Evolutionary conservation across 257 asterid species (phyloP).

Genomic region (Solanum corneliomulleri): DNA sequence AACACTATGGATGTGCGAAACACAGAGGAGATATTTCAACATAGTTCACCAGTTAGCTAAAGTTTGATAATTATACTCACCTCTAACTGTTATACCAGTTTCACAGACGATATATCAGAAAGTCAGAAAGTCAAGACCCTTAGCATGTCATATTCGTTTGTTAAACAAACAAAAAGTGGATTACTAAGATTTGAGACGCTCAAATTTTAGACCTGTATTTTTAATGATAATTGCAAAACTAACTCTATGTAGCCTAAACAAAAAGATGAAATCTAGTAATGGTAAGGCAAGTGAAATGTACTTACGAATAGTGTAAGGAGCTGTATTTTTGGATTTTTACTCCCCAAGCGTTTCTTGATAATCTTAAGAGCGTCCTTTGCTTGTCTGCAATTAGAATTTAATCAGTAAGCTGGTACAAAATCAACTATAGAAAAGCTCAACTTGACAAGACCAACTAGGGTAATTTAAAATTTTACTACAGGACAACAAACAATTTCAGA

Average conservation of each 20-base stretch:
- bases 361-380: slow-evolving; percentile 84
- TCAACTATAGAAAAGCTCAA: not conserved
- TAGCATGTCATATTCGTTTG: not conserved
- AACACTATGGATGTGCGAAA: not conserved
- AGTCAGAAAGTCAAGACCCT: not conserved
- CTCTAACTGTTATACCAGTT: not conserved
- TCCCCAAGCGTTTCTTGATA: slow-evolving; percentile 77
- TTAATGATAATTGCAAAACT: not conserved
- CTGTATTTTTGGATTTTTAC: slow-evolving; percentile 83
- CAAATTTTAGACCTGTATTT: not conserved
- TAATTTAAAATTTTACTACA: not conserved
- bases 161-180: not conserved
- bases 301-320: slow-evolving; percentile 86
- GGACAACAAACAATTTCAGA: not conserved
- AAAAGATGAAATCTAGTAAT: not conserved
- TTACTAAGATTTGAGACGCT: not conserved
- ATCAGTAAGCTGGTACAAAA: slow-evolving; percentile 5
- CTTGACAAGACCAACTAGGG: not conserved
- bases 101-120: not conserved
- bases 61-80: not conserved
- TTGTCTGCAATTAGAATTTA: slow-evolving; percentile 49
- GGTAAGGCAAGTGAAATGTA: not conserved
- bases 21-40: not conserved
- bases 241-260: not conserved
- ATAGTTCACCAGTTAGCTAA: not conserved